phyloP scores from a whole-genome alignment of 257 asterid species.

The Plantago elongata region DNA sequence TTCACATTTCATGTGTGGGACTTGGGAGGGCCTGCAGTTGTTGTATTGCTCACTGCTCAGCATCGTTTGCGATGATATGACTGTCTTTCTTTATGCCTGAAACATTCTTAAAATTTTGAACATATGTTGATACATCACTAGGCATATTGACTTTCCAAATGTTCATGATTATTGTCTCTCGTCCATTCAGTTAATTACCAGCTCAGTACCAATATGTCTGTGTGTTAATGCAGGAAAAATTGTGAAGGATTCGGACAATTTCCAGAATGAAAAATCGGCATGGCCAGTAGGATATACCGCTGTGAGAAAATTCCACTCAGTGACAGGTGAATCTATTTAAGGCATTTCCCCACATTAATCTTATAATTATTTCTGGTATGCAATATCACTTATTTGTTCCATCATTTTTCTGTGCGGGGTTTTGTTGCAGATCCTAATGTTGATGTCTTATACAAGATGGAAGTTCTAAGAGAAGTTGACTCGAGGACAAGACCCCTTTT shows the following conservation, averaged over 20 bases:
- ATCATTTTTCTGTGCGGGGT: conserved; percentile 19
- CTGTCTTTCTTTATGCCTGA: not conserved
- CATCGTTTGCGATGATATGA: conserved; percentile 12
- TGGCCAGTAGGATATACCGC: conserved; percentile 96
- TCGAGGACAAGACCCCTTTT: conserved; percentile 61
- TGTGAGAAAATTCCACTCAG: conserved; percentile 57
- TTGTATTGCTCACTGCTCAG: conserved; percentile 19
- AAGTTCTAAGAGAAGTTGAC: conserved; percentile 70
- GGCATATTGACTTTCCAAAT: conserved; percentile 13
- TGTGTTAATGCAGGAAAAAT: conserved; percentile 61
- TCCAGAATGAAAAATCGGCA: conserved; percentile 64
- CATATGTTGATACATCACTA: conserved; percentile 11
- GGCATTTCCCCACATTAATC: conserved; percentile 10
- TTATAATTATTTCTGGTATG: conserved; percentile 13
- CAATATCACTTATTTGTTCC: not conserved
- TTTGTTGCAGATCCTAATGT: conserved; percentile 63
- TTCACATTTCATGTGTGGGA: conserved; percentile 1
- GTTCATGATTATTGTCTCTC: conserved; percentile 6
- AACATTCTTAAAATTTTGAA: not conserved
- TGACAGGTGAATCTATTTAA: conserved; percentile 41
- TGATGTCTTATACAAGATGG: conserved; percentile 63
- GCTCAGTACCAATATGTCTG: conserved; percentile 18
- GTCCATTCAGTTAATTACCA: conserved; percentile 19
- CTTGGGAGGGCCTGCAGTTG: conserved; percentile 1
- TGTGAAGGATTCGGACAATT: conserved; percentile 57